Evolutionary conservation across 2,329 filamentous ascomycete genomes (phyloP), one percentile per base, ranked within the genome.

Genomic region (Dothideomycetes sp.): DNA sequence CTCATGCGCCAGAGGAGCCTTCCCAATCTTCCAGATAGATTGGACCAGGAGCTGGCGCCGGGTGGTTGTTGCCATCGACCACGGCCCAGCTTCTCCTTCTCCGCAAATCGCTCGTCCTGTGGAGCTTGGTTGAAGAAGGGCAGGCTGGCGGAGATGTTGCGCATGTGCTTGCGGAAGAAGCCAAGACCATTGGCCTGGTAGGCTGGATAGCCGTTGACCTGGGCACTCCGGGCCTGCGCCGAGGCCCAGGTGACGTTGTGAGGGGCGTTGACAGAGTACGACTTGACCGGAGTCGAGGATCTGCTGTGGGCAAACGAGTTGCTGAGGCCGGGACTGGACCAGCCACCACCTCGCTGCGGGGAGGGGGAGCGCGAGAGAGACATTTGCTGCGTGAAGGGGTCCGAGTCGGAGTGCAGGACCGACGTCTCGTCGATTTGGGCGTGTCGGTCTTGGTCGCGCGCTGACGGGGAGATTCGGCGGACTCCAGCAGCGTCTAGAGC

Each of bases 361-460:
- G 86, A 94, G 37, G 88, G 85, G 56, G 85, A 93, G 63, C 86
- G 79, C 50, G 87, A 91, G 47, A 89, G 66, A 50, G 84, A 84
- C 88, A 94, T 94, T 32, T 33, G 18, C 22, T 27, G 22, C 7
- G 22, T 27, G 12, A 7, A 27, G 7, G 22, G 7, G 22, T 7
- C 22, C 22, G 22, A 27, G 12, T 7, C 7, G 7, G 22, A 27
- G 12, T 27, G 22, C 12, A 27, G 7, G 7, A 27, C 22, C 7
- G 22, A 27, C 22, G 22, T 12, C 22, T 7, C 7, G 22, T 27
- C 22, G 12, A 27, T 7, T 12, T 27, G 22, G n/a, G n/a, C n/a
- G n/a, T n/a, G n/a, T n/a, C n/a, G n/a, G n/a, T n/a, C n/a, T 27
- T 12, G 22, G 7, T 27, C 22, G 7, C 22, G 22, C 12, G 22